Conservation (phyloP, 768 basidiomycete genomes). For the Leccinum subgranulosum region DNA sequence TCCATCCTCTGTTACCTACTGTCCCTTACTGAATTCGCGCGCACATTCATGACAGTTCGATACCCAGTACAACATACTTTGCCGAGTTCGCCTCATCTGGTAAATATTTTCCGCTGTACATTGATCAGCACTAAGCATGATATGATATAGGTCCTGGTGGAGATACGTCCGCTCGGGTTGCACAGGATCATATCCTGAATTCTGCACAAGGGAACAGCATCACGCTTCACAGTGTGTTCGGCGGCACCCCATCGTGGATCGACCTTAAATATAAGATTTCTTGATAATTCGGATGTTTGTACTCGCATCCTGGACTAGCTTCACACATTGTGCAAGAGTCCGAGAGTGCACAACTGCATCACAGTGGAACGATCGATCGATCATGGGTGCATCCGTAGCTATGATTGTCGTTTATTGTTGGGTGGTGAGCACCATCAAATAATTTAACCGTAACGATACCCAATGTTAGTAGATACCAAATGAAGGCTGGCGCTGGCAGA, state of each 20-base stretch:
- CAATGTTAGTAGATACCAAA: too few relatives aligned
- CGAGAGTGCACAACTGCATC: too few relatives aligned
- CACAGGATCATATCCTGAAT: not conserved
- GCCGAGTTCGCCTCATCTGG: not conserved
- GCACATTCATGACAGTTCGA: not conserved
- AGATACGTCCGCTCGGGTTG: not conserved
- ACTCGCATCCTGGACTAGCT: not conserved
- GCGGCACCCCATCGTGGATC: not conserved
- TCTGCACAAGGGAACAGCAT: not conserved
- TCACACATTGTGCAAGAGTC: not conserved
- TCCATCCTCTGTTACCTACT: too few relatives aligned
- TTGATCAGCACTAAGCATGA: not conserved
- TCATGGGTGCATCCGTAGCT: not conserved
- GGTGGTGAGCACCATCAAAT: too few relatives aligned
- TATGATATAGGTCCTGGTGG: not conserved
- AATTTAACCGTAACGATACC: too few relatives aligned
- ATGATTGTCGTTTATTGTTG: not conserved
- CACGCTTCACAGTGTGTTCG: not conserved
- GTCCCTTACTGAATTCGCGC: not conserved
- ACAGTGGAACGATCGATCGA: too few relatives aligned
- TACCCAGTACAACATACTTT: not conserved
- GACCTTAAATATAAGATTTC: not conserved
- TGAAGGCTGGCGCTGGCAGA: constrained; percentile 25
- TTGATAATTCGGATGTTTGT: not conserved
- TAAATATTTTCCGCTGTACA: not conserved